Evolutionary conservation across 2,329 filamentous ascomycete genomes (phyloP), one percentile per base, ranked within the genome.

Genomic region (Mollisiaceae sp.): DNA sequence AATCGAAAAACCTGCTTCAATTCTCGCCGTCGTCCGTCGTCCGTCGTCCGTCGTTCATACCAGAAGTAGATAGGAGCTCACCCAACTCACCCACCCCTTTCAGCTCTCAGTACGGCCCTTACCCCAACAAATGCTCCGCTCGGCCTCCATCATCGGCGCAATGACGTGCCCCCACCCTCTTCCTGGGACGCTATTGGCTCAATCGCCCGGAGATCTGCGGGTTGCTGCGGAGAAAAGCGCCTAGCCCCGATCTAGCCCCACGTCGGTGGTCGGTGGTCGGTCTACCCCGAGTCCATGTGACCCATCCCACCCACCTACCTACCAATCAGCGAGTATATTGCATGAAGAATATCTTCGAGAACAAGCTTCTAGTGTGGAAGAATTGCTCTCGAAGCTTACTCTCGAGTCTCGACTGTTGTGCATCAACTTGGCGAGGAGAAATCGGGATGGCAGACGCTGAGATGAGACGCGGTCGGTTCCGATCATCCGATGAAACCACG

Each of bases 11-110:
- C 43, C 20, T 47, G 43, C 43, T 47, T 20, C 43, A 22, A 47
- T 47, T n/a, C 43, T 47, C 43, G 43, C 18, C 43, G 43, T 47
- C 43, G 43, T 47, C n/a, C 27, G 43, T 47, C 20, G 43, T 11
- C 11, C 18, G 20, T 20, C n/a, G n/a, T n/a, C n/a, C 27, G 43
- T 47, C 20, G 43, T 11, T 22, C 18, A 47, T 20, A 47, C 4
- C 43, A 5, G 38, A 41, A 41, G 3, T 2, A 14, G 12, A 9
- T 14, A 14, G 38, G 12, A 41, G 38, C 38, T 41, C 12, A n/a
- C n/a, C n/a, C n/a, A n/a, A n/a, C n/a, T n/a, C n/a, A n/a, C 38
- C 12, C 11, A 41, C 38, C 38, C 38, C 8, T 41, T 18, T 9
- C 8, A 6, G 3, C 11, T 41, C 8, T 9, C 39, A 41, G 4